A percentile compares a stretch with the other conserved stretches of the same genome.
Evolutionary conservation across 352 stramenopile species (phyloP).

Genomic region (Globisporangium cederbergense): DNA sequence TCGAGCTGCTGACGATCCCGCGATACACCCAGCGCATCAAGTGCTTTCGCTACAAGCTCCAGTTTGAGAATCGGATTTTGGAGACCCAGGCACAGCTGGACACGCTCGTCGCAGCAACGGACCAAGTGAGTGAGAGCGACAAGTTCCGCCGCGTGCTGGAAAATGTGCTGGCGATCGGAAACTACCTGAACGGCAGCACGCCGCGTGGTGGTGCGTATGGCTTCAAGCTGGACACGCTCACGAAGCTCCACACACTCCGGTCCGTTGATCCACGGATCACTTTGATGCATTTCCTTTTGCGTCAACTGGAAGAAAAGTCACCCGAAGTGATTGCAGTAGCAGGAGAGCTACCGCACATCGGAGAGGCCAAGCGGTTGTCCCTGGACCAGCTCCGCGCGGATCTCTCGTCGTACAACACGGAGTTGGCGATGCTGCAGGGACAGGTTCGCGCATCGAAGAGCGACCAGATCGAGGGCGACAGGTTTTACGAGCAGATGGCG

Average conservation of each 20-base stretch:
- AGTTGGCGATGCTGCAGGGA: conserved; percentile 79
- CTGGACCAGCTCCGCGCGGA: conserved; percentile 81
- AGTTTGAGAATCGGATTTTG: conserved; percentile 83
- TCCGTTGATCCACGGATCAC: conserved; percentile 75
- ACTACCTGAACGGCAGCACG: conserved; percentile 91
- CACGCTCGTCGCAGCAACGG: conserved; percentile 73
- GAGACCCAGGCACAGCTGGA: conserved; percentile 83
- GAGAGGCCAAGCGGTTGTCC: conserved; percentile 73
- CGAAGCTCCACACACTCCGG: conserved; percentile 87
- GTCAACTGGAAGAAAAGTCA: conserved; percentile 72
- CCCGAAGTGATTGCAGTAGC: conserved; percentile 78
- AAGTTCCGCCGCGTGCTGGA: conserved; percentile 80
- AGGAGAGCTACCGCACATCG: conserved; percentile 74
- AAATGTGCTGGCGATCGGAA: conserved; percentile 88
- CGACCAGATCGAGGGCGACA: conserved; percentile 67
- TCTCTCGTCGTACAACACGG: conserved; percentile 77
- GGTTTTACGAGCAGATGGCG: conserved; percentile 80
- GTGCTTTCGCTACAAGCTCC: conserved; percentile 82
- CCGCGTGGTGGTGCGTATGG: conserved; percentile 86
- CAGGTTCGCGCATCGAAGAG: conserved; percentile 79
- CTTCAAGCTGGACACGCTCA: conserved; percentile 90
- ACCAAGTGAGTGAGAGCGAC: conserved; percentile 77
- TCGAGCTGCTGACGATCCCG: conserved; percentile 82
- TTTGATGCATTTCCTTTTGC: conserved; percentile 80
- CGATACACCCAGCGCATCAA: conserved; percentile 88